Conservation (phyloP, 306 rosid species). For the Echinosophora koreensis region DNA sequence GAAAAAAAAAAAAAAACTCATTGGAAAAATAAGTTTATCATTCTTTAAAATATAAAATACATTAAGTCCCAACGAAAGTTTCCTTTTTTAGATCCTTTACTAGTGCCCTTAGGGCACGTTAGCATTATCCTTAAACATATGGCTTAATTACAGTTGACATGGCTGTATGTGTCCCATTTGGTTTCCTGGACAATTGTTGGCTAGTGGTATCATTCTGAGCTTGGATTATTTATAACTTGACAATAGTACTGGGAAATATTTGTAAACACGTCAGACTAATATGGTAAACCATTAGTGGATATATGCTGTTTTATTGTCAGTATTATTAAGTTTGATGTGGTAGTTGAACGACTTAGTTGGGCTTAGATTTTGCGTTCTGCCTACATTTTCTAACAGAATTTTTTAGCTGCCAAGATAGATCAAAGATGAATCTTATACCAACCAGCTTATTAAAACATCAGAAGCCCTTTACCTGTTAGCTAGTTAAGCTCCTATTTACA, state of each 20-base stretch:
- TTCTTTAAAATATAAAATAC: too few species aligned
- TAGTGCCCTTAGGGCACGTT: too few species aligned
- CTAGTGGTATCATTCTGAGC: conserved; percentile 2
- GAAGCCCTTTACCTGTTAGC: too few species aligned
- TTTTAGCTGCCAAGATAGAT: neutral
- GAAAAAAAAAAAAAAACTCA: too few species aligned
- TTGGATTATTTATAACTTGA: neutral
- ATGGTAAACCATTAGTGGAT: conserved; percentile 10
- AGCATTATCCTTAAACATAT: neutral
- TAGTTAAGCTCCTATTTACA: neutral
- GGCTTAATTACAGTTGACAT: conserved; percentile 13
- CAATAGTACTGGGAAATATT: neutral
- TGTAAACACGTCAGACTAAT: conserved; percentile 5
- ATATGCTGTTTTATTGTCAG: neutral
- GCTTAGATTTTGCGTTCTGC: neutral
- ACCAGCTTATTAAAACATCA: conserved; percentile 1
- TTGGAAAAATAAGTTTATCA: too few species aligned
- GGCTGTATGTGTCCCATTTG: neutral
- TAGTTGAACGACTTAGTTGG: neutral
- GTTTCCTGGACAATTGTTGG: conserved; percentile 23
- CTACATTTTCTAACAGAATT: neutral
- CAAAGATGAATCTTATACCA: neutral
- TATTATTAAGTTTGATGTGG: neutral
- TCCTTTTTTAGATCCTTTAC: too few species aligned
- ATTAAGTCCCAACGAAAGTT: too few species aligned